Evolutionary conservation across 768 basidiomycete species (phyloP).

Genomic region (Leccinum variicolor): DNA sequence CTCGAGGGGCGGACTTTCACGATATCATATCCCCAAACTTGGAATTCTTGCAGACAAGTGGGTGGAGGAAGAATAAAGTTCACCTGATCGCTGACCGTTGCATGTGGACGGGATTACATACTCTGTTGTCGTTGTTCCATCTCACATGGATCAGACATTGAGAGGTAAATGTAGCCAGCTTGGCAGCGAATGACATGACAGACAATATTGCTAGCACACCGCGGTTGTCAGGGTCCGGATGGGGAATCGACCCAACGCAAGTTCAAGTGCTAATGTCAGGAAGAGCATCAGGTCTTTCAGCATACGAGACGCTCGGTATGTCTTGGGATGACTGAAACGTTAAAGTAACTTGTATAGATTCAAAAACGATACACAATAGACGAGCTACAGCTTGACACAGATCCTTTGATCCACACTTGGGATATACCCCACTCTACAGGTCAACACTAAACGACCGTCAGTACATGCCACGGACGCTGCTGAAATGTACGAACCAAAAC

Average conservation of each 20-base stretch:
- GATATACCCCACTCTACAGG: constrained; percentile 13
- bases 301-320: background rate
- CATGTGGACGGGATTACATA: background rate
- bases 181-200: background rate
- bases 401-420: constrained; percentile 11
- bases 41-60: constrained; percentile 67
- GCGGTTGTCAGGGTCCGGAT: background rate
- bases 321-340: background rate
- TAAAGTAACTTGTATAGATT: background rate
- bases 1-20: constrained; percentile 44
- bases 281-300: background rate
- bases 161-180: background rate
- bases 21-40: constrained; percentile 59
- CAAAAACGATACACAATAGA: background rate
- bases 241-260: background rate
- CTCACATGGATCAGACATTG: background rate
- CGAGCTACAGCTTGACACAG: constrained; percentile 10
- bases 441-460: constrained; percentile 8
- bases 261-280: background rate
- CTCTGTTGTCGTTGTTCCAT: background rate
- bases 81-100: background rate
- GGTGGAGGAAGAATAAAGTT: constrained; percentile 56
- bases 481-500: constrained; percentile 41
- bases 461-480: background rate
- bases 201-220: background rate